These are phyloP conservation scores for Aspergillus alliaceus DNA, from an alignment of 2,329 filamentous ascomycete genomes.

Conservation along the genomic window DNA sequence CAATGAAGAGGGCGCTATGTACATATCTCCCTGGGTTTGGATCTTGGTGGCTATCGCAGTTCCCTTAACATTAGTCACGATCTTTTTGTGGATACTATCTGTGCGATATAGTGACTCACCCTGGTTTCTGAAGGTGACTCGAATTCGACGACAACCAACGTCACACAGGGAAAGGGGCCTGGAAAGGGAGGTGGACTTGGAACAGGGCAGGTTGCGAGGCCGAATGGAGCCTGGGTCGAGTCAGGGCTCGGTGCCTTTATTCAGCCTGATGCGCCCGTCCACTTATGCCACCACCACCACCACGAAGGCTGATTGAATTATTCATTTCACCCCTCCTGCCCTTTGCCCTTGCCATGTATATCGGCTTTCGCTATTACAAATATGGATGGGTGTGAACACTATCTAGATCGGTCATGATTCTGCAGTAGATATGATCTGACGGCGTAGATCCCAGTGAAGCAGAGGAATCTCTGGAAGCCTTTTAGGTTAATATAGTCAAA, in stretches of 20 bases:
- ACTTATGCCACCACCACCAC: background rate
- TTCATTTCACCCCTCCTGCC: background rate
- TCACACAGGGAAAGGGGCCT: background rate
- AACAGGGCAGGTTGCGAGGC: background rate
- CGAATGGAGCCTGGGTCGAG: background rate
- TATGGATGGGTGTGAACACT: background rate
- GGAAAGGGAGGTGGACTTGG: background rate
- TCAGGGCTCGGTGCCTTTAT: background rate
- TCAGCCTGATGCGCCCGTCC: background rate
- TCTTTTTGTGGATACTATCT: constrained; percentile 8
- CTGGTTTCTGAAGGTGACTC: background rate
- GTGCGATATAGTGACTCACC: constrained; percentile 1
- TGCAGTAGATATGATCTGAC: too few species aligned
- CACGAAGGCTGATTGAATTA: background rate
- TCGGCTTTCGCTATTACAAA: background rate
- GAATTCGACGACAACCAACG: background rate
- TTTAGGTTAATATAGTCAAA: too few species aligned
- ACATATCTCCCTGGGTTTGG: constrained; percentile 12
- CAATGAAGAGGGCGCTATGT: constrained; percentile 5
- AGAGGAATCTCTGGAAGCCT: too few species aligned
- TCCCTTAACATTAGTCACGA: constrained; percentile 10
- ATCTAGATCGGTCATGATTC: too few species aligned
- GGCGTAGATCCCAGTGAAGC: too few species aligned
- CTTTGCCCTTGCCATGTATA: background rate
- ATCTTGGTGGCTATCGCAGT: constrained; percentile 9